Evolutionary conservation across 75 land plant genomes (phyloP).

Genomic region (Picea glauca): DNA sequence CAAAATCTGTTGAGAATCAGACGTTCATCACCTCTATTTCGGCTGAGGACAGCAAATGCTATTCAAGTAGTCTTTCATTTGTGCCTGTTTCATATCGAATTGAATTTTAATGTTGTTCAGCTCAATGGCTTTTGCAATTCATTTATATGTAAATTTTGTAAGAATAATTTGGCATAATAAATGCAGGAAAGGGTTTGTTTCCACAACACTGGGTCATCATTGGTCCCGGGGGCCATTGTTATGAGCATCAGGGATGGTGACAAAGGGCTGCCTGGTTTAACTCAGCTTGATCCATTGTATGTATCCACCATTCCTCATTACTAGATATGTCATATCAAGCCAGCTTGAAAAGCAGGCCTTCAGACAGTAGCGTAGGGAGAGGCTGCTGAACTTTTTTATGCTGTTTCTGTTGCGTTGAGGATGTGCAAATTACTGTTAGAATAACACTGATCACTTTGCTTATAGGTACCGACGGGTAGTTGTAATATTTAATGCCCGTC

Average conservation of each 20-base stretch:
- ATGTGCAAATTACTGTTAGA: neutral
- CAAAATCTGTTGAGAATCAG: constrained; percentile 60
- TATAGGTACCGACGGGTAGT: constrained; percentile 65
- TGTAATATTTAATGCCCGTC: constrained; percentile 68
- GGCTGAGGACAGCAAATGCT: constrained; percentile 59
- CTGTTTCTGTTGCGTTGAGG: neutral
- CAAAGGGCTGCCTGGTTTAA: constrained; percentile 59
- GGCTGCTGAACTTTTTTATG: neutral
- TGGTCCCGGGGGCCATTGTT: constrained; percentile 69
- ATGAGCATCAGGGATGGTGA: constrained; percentile 91
- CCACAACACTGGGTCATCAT: constrained; percentile 70
- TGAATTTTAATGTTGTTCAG: neutral
- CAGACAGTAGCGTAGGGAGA: neutral
- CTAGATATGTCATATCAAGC: neutral
- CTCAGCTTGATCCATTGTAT: constrained; percentile 74
- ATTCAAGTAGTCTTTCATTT: constrained; percentile 48
- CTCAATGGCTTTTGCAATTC: neutral
- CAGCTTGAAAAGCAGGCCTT: neutral
- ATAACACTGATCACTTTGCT: neutral
- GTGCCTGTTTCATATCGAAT: neutral
- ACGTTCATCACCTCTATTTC: constrained; percentile 90
- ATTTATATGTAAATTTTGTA: neutral
- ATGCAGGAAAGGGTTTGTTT: constrained; percentile 79
- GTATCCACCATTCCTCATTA: constrained; percentile 8
- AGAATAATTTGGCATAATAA: neutral